A percentile compares a stretch with the other conserved stretches of the same genome.
Evolutionary conservation across 371 early-diverging fungal species (phyloP).

Genomic region (Syncephalastrum monosporum): DNA sequence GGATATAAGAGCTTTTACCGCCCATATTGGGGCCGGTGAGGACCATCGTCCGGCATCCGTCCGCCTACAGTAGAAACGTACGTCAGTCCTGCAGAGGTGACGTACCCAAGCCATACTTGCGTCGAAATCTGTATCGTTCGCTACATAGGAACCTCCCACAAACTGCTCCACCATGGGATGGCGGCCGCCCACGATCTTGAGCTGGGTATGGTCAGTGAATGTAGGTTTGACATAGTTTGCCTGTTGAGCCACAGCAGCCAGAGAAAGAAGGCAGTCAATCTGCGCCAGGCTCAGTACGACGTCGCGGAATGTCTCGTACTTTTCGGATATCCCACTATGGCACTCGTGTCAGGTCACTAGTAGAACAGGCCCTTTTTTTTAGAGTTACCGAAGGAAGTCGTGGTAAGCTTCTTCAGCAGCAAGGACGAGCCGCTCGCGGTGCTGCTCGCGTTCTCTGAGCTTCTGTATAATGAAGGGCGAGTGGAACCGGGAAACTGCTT

Average conservation of each 20-base stretch:
- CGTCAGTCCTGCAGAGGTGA: neutral
- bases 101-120: slow-evolving; percentile 12
- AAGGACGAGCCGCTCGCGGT: slow-evolving; percentile 63
- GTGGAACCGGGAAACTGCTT: slow-evolving; percentile 81
- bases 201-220: slow-evolving; percentile 40
- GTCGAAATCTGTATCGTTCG: slow-evolving; percentile 67
- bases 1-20: slow-evolving; percentile 73
- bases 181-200: slow-evolving; percentile 54
- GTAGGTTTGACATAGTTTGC: slow-evolving; percentile 74
- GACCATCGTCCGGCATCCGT: slow-evolving; percentile 43
- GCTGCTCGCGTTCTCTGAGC: slow-evolving; percentile 71
- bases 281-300: slow-evolving; percentile 62
- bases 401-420: slow-evolving; percentile 62
- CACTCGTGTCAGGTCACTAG: no score
- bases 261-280: slow-evolving; percentile 76
- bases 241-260: slow-evolving; percentile 62
- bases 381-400: slow-evolving; percentile 39
- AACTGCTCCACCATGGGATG: slow-evolving; percentile 64
- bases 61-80: slow-evolving; percentile 4
- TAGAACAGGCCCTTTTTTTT: neutral
- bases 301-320: slow-evolving; percentile 65
- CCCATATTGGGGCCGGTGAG: slow-evolving; percentile 91
- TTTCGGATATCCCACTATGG: slow-evolving; percentile 50
- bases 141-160: slow-evolving; percentile 48
- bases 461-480: slow-evolving; percentile 64